Evolutionary conservation across 352 stramenopile genomes (phyloP).

Genomic region (Globisporangium mamillatum): DNA sequence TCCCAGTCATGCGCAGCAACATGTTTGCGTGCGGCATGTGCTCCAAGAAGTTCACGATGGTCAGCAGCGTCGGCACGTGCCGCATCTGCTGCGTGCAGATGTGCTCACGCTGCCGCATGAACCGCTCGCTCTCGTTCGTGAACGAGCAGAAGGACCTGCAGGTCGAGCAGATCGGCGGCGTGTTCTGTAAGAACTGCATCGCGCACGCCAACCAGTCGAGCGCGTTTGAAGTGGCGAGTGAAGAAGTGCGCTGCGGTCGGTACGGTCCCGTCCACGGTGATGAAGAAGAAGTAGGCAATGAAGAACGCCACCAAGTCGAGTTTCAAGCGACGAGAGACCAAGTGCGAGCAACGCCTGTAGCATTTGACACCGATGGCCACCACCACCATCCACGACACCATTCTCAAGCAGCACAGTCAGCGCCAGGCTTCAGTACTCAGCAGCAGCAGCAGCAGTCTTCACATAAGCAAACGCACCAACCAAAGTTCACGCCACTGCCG

Average conservation of each 20-base stretch:
- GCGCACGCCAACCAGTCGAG: conserved; percentile 21
- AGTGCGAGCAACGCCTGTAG: not conserved
- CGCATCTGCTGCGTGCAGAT: conserved; percentile 27
- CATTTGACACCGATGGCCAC: not conserved
- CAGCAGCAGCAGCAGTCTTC: conserved; percentile 2
- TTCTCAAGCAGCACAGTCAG: not conserved
- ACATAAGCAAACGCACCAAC: conserved; percentile 3
- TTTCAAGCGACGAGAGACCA: not conserved
- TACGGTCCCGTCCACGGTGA: not conserved
- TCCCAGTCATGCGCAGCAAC: not conserved
- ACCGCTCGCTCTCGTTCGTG: conserved; percentile 26
- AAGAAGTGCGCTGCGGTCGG: conserved; percentile 22
- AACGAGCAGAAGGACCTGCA: conserved; percentile 16
- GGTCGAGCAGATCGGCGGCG: conserved; percentile 19
- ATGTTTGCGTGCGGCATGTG: conserved; percentile 26
- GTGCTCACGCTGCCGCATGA: conserved; percentile 29
- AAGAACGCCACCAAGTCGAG: not conserved
- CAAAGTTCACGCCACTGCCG: not conserved
- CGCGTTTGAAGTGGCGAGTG: conserved; percentile 19
- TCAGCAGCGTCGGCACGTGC: conserved; percentile 26
- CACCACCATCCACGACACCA: conserved; percentile 4
- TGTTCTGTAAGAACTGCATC: conserved; percentile 36
- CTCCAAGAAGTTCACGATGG: conserved; percentile 21
- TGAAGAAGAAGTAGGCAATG: not conserved
- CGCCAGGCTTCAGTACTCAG: not conserved